Conservation (phyloP, 768 basidiomycete genomes). For the Xerocomellus intermedius region DNA sequence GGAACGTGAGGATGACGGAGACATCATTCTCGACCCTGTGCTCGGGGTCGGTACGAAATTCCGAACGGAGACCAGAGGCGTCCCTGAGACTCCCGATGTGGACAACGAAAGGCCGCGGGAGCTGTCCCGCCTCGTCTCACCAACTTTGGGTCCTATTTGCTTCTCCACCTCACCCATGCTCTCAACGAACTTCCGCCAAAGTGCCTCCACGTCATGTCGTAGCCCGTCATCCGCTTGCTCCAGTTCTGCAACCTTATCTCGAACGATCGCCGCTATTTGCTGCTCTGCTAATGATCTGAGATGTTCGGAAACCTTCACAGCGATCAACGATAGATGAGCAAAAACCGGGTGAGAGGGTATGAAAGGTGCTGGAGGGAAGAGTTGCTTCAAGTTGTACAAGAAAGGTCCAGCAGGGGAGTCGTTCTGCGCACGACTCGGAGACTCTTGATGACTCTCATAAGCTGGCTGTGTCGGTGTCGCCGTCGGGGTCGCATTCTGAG, state of each 20-base stretch:
- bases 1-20: slow-evolving; percentile 38
- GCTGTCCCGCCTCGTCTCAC: slow-evolving; percentile 21
- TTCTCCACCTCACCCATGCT: slow-evolving; percentile 45
- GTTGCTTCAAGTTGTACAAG: slow-evolving; percentile 53
- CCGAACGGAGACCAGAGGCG: slow-evolving; percentile 43
- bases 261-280: slow-evolving; percentile 51
- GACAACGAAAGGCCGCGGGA: slow-evolving; percentile 20
- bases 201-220: slow-evolving; percentile 52
- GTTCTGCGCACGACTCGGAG: slow-evolving; percentile 25
- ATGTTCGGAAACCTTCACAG: slow-evolving; percentile 51
- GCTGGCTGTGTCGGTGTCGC: slow-evolving; percentile 28
- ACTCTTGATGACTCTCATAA: slow-evolving; percentile 27
- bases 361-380: slow-evolving; percentile 77
- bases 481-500: slow-evolving; percentile 18
- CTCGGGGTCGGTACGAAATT: slow-evolving; percentile 54
- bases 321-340: slow-evolving; percentile 57
- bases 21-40: slow-evolving; percentile 35
- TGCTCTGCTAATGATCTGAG: slow-evolving; percentile 58
- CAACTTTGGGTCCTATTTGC: slow-evolving; percentile 28
- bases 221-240: slow-evolving; percentile 54
- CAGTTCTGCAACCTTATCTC: slow-evolving; percentile 54
- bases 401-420: slow-evolving; percentile 30
- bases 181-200: slow-evolving; percentile 62
- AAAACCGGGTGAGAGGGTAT: slow-evolving; percentile 74
- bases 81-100: slow-evolving; percentile 26